phyloP scores from a whole-genome alignment of 176 grass and related monocot genomes.

The Metroxylon sagu region DNA sequence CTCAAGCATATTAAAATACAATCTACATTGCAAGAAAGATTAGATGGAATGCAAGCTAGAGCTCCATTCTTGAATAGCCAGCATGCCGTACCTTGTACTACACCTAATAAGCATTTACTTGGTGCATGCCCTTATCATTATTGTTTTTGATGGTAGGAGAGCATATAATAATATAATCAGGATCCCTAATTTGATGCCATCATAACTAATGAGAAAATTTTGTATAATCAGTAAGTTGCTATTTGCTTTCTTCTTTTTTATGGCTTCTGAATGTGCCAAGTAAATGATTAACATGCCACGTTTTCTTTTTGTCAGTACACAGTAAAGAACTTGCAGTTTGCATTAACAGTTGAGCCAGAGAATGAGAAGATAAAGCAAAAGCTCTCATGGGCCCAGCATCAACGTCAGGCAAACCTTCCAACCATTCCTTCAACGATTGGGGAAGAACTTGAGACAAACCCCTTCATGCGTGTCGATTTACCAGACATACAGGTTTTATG shows the following conservation, averaged over 20 bases:
- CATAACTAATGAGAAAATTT: no score
- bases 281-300: not conserved
- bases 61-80: no score
- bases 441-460: conserved; percentile 85
- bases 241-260: conserved; percentile 8
- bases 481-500: conserved; percentile 70
- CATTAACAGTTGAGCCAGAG: conserved; percentile 62
- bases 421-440: conserved; percentile 82
- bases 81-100: no score
- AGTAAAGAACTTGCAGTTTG: conserved; percentile 68
- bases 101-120: no score
- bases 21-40: no score
- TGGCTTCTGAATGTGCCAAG: not conserved
- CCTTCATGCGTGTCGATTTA: conserved; percentile 85
- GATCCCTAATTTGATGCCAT: no score
- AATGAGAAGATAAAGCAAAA: conserved; percentile 78
- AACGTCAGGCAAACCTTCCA: conserved; percentile 40
- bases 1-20: no score
- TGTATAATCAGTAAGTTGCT: no score
- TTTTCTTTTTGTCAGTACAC: conserved; percentile 49
- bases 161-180: no score
- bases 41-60: no score
- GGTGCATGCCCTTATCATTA: no score
- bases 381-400: conserved; percentile 65
- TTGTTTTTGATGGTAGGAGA: no score